These are phyloP conservation scores for Colletotrichum scovillei DNA, from an alignment of 2,329 filamentous ascomycete species.

Conservation along the genomic window DNA sequence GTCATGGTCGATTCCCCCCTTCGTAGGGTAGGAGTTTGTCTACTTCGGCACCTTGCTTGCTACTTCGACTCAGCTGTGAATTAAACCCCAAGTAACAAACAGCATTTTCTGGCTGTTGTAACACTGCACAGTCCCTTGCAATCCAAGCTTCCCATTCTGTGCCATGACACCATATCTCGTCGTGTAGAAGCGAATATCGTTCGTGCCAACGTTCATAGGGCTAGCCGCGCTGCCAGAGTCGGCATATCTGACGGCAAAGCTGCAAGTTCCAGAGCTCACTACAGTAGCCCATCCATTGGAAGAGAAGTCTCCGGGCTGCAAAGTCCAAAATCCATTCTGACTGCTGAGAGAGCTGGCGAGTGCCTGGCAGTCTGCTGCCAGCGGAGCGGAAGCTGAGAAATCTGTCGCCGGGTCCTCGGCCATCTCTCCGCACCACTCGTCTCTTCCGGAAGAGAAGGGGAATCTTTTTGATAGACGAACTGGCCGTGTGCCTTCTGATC, in stretches of 20 bases:
- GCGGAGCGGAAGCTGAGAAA: constrained; percentile 25
- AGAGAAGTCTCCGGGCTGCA: constrained; percentile 22
- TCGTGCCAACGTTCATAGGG: constrained; percentile 32
- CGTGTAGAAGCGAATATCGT: constrained; percentile 34
- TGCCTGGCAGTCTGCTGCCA: constrained; percentile 25
- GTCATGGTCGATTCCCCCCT: background rate
- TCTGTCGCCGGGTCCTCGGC: constrained; percentile 21
- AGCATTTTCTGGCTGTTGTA: constrained; percentile 23
- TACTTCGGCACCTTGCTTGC: too few relatives aligned
- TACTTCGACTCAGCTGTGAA: constrained; percentile 12
- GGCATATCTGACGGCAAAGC: constrained; percentile 27
- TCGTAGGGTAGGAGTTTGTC: background rate
- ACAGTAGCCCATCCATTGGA: constrained; percentile 31
- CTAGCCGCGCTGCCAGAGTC: background rate
- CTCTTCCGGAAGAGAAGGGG: constrained; percentile 27
- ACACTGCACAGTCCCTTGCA: constrained; percentile 30
- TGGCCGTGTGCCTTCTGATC: constrained; percentile 8
- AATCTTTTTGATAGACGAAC: constrained; percentile 14
- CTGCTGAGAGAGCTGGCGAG: constrained; percentile 7
- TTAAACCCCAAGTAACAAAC: constrained; percentile 28
- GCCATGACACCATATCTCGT: constrained; percentile 14
- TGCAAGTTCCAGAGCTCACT: constrained; percentile 26
- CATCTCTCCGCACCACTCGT: constrained; percentile 35
- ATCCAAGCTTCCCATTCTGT: constrained; percentile 23
- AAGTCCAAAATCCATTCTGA: constrained; percentile 27